Base-by-base conservation (phyloP, 352 stramenopile genomes). In the Phytophthora niederhauseri region DNA sequence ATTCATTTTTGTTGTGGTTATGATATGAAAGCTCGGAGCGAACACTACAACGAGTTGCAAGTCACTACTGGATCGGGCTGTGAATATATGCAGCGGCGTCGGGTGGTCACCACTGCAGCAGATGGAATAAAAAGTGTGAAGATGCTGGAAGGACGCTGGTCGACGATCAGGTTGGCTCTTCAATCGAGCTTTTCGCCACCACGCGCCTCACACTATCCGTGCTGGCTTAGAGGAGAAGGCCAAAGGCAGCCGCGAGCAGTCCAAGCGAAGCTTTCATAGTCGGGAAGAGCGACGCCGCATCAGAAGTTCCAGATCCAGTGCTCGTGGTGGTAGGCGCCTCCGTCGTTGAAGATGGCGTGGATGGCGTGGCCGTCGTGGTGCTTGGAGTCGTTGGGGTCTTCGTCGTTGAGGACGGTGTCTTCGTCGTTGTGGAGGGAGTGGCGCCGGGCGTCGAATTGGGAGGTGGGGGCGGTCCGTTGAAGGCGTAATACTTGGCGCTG, bases 291-390 rank as follows among this genome's bases (percentile, higher is more conserved):
- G 46, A 28, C 0, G 19, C 19, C 11, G 46, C 46, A 9, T 24
- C 46, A 4, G 46, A 52, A 15, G n/a, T 52, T 52, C 46, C 46
- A 28, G 46, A 52, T 5, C 46, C 46, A 9, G 46, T 52, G 7
- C 19, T 52, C 4, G 46, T 52, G 1, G 46, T 28, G n/a, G 46
- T 52, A 17, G 46, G n/a, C 8, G 46, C 46, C 20, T 30, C 46
- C 46, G 41, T 48, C 17, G 41, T 48, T 48, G 41, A 48, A 48
- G 41, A 22, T 48, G 46, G 46, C 46, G 46, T 52, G 46, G 46
- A 22, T 48, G 46, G 46, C 46, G 46, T 52, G 46, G 46, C 19
- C 0, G 46, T 52, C 8, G 46, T 52, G 46, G 46, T 17, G 46
- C 19, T 30, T 11, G 41, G 41, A 48, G 41, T 48, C 17, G 41